Percentiles rank a stretch among this genome's conserved stretches.
These are phyloP conservation scores for Saccharomycopsis sp. DNA, from an alignment of 805 yeast species.

Conservation along the genomic window DNA sequence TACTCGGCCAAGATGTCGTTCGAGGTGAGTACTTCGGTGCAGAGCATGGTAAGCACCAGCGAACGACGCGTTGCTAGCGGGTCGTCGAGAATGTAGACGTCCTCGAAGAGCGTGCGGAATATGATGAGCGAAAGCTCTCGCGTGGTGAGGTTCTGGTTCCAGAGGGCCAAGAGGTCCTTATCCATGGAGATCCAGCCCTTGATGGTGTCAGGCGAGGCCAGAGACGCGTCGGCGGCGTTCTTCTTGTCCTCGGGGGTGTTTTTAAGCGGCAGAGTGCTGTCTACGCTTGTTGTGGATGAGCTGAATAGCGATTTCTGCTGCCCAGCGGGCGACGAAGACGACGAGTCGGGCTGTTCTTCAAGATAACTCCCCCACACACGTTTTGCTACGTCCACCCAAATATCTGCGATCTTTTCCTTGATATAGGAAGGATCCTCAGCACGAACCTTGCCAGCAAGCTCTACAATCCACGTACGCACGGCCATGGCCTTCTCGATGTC, in stretches of 20 bases:
- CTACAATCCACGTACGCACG: conserved; percentile 78
- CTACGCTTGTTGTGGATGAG: not conserved
- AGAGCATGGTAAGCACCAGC: conserved; percentile 68
- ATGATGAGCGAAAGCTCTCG: conserved; percentile 75
- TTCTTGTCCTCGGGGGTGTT: no score
- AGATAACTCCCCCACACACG: conserved; percentile 81
- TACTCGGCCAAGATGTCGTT: conserved; percentile 51
- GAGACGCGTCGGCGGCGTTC: no score
- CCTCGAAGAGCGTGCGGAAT: conserved; percentile 85
- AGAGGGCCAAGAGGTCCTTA: conserved; percentile 58
- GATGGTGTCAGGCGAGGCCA: conserved; percentile 16
- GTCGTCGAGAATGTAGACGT: conserved; percentile 85
- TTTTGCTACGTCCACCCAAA: conserved; percentile 91
- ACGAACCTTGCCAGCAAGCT: conserved; percentile 55
- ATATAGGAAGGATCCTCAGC: conserved; percentile 80
- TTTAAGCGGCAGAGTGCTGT: no score
- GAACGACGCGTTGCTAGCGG: conserved; percentile 79
- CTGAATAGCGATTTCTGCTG: conserved; percentile 10
- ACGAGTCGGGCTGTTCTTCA: conserved; percentile 23
- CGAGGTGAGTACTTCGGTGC: conserved; percentile 79
- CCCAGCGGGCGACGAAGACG: conserved; percentile 21
- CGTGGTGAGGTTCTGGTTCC: conserved; percentile 59
- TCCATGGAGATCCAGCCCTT: conserved; percentile 91
- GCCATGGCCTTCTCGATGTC: conserved; percentile 53
- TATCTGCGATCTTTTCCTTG: conserved; percentile 79